These are phyloP conservation scores for Candida easanensis DNA, from an alignment of 805 yeast species.

Conservation along the genomic window DNA sequence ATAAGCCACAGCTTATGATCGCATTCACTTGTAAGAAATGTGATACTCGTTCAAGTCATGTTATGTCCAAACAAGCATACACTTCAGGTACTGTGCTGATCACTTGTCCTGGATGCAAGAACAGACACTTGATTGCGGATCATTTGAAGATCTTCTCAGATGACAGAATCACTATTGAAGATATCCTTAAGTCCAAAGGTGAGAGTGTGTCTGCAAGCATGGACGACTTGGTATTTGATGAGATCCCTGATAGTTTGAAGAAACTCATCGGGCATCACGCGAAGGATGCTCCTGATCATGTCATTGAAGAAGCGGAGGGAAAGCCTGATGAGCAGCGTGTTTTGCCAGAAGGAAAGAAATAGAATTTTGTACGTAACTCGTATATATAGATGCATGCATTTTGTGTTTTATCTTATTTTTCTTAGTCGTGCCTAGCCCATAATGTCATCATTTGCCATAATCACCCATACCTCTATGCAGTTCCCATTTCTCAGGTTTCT, in stretches of 20 bases:
- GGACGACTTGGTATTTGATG: constrained; percentile 68
- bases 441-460: constrained; percentile 9
- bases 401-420: background rate
- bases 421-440: background rate
- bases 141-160: constrained; percentile 83
- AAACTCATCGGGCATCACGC: constrained; percentile 60
- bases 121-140: constrained; percentile 89
- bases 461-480: constrained; percentile 32
- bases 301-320: background rate
- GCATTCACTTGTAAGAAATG: constrained; percentile 94
- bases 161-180: constrained; percentile 71
- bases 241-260: constrained; percentile 57
- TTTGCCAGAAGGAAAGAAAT: constrained; percentile 7
- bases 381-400: background rate
- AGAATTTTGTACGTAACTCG: background rate
- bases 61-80: constrained; percentile 92
- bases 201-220: constrained; percentile 64
- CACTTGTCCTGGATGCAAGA: constrained; percentile 88
- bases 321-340: constrained; percentile 1
- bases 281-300: constrained; percentile 57
- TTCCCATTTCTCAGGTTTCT: constrained; percentile 71
- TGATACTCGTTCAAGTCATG: constrained; percentile 77
- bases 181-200: constrained; percentile 72
- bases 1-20: constrained; percentile 77
- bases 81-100: constrained; percentile 81